Evolutionary conservation across 2,329 filamentous ascomycete species (phyloP), one percentile per base, ranked within the genome.

Genomic region (Raffaelea ambrosiae): DNA sequence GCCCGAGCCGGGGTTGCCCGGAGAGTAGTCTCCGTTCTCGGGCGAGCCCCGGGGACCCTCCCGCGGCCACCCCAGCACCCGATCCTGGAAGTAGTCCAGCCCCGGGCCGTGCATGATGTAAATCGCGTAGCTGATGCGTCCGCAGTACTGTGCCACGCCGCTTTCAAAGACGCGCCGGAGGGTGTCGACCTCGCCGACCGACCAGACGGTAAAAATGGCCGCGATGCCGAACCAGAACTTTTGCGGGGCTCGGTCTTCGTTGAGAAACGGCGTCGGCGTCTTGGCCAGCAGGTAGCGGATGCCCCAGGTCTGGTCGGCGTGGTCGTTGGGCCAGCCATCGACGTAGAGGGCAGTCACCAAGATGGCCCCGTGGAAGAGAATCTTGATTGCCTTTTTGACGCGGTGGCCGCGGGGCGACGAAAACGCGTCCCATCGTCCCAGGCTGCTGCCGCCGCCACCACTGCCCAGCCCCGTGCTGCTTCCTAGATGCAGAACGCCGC

Each of bases 81-180:
- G 51, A 35, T 50, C 55, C 48, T 63, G 60, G 51, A 68, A 55
- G 41, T 67, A 51, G 14, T 64, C 67, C 9, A 77, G 58, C 13
- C 73, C 65, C 3, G 75, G 73, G 1, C 77, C 76, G 57, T 83
- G 79, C 65, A 81, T 73, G 14, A 83, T 68, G 59, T 83, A 83
- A 21, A 83, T 58, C 43, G 76, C 72, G 57, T 78, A 83, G 46
- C 75, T 80, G 53, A 82, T 73, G 57, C 72, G 72, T 50, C 79
- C 79, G 7, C 82, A 63, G 60, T 81, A 82, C 43, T 54, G 52
- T 8, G 52, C 22, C 4, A 60, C 48, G 5, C 48, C 40, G 3
- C 53, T 57, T 3, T 56, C 64, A 49, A 63, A 64, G 5, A 55
- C 48, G 9, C 50, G 40, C 46, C 62, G 60, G 14, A 65, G 38